Evolutionary conservation across 345 rosid species (phyloP), one percentile per base, ranked within the genome.

Genomic region (Durio zibethinus): DNA sequence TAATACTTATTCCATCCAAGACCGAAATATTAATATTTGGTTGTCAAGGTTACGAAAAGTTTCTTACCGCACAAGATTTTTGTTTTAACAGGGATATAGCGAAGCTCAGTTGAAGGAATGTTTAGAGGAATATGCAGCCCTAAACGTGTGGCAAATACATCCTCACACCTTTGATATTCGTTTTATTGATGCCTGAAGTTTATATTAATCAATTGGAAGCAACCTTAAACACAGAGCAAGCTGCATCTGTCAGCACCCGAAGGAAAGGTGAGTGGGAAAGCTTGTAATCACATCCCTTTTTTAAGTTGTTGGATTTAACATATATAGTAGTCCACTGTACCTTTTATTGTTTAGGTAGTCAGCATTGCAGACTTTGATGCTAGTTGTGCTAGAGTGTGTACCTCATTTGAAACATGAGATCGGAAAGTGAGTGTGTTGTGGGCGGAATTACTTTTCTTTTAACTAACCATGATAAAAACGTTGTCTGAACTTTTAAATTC

Each of bases 91-190:
- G 99, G 99, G 99, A 72, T 94, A 96, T 77, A 96, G 95, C 63
- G 99, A 96, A 85, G 97, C 97, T 33, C 99, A 96, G 87, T 85
- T 96, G 86, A 96, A 94, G 77, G 99, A 96, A 81, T 96, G 99
- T 82, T 83, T 92, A 74, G 99, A 96, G 90, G 98, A 96, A 85
- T 94, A 96, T 80, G 97, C 99, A 52, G 89, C 97, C 59, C 78
- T 96, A 75, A 96, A 96, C 47, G 98, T 96, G 76, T 96, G 99
- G 98, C 97, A 91, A 87, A 94, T 96, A 76, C 97, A 92, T 83
- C 97, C 95, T 47, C 83, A 85, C 84, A 89, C 97, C 77, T 96
- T 96, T 77, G 97, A 96, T 82, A 92, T 94, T 79, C 92, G 95
- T 72, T 94, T 96, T 72, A 96, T 92, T 76, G 91, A 90, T 79